Evolutionary conservation across 352 stramenopile species (phyloP), one percentile per base, ranked within the genome.

Genomic region (Phytopythium ostracodes): DNA sequence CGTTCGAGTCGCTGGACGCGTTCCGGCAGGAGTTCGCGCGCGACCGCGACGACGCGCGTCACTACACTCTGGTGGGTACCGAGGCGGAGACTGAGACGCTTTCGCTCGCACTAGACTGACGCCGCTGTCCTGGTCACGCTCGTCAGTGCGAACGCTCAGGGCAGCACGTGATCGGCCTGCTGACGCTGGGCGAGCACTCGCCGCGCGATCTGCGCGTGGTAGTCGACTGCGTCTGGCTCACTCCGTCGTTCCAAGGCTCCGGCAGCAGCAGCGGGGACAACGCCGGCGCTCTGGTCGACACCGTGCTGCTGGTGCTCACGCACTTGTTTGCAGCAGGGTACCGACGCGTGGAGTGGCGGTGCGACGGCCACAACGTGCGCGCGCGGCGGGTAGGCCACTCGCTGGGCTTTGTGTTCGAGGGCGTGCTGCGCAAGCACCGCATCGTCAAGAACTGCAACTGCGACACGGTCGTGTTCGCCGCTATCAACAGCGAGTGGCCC

Each of bases 401-500:
- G 33, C 63, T 94, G 33, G 88, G 89, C 9, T 94, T 97, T 58
- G 79, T 75, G 12, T 91, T 96, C 60, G 89, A 97, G 71, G 89
- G 89, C 10, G 88, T 97, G 11, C 66, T 96, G 59, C 79, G 87
- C 12, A 97, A 96, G 64, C 86, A 96, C 66, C 76, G 78, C 59
- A 79, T 97, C 61, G 67, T 91, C 46, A 91, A 96, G 68, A 77
- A 84, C 8, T 85, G 84, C 66, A 97, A 96, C 54, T 72, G 77
- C 22, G 89, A 97, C 65, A 93, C 87, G 14, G 88, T 89, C 14
- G 62, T 95, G 3, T 96, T 96, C 62, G 72, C 86, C 52, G 75
- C 86, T 54, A 79, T 96, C 50, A 97, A 97, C 74, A 94, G 82
- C 61, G 87, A 97, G 50, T 96, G 89, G 89, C 68, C 66, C 0